Evolutionary conservation across 345 rosid genomes (phyloP), one percentile per base, ranked within the genome.

Genomic region (Populus tremula): DNA sequence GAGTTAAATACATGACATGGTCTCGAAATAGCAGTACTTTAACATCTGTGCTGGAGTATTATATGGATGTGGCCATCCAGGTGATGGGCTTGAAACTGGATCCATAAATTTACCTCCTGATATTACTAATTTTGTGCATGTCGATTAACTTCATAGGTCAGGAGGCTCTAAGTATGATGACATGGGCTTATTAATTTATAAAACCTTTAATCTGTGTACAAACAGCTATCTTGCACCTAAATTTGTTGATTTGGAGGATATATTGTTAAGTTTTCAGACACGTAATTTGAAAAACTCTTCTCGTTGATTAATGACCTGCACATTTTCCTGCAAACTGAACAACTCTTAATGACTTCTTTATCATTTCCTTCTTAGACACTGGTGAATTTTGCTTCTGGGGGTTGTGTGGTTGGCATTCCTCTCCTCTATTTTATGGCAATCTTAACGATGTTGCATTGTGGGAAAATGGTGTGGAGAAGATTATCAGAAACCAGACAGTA

Each of bases 371-470:
- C 25, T n/a, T 71, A 95, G 99, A 96, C 99, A 59, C 79, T 96
- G 91, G 87, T 89, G 69, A 92, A 96, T 77, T 91, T 92, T 78
- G 92, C 95, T 35, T 74, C 88, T 2, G 99, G 88, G 35, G 99
- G 98, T 65, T 96, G 98, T 74, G 27, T 87, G 27, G 39, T 93
- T 35, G 95, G 94, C 25, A 88, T 93, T 81, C 98, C 98, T 70
- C 92, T 96, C 61, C 92, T 96, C 62, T 93, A 90, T 79, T 23
- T 86, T 68, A 75, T 96, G 84, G 89, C 91, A 12, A 69, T 86
- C 77, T 82, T 93, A 85, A 89, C 94, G 31, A 72, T 91, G 82
- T 3, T 89, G 81, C 90, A 91, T 80, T 96, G 97, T 66, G 93
- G 86, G 59, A 96, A 87, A 86, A 89, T 92, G 92, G 92, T 87